A percentile compares a stretch with the other conserved stretches of the same genome.
These are phyloP conservation scores for Chrysopogon serrulatus DNA, from an alignment of 176 grass and related monocot genomes.

Conservation along the genomic window DNA sequence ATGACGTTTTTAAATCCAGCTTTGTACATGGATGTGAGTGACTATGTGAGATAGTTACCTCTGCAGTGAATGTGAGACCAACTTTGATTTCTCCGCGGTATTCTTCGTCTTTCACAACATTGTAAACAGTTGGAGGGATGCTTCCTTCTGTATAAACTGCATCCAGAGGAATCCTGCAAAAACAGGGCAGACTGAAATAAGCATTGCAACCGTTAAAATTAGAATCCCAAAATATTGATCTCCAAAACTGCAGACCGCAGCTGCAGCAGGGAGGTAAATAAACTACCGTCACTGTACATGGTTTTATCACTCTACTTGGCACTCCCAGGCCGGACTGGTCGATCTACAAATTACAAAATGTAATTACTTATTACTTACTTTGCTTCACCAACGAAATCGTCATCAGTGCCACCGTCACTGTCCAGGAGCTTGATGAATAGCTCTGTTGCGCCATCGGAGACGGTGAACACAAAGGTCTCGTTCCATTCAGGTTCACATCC, in stretches of 20 bases:
- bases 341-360: too few species aligned
- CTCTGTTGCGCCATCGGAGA: conserved; percentile 40
- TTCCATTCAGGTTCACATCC: too few species aligned
- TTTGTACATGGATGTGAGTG: too few species aligned
- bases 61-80: conserved; percentile 55
- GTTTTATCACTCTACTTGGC: too few species aligned
- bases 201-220: too few species aligned
- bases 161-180: conserved; percentile 52
- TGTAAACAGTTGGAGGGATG: conserved; percentile 53
- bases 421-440: conserved; percentile 73
- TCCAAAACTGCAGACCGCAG: too few species aligned
- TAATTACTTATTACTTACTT: conserved; percentile 33
- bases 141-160: conserved; percentile 45
- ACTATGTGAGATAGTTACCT: conserved; percentile 21
- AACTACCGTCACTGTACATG: too few species aligned
- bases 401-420: conserved; percentile 47
- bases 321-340: too few species aligned
- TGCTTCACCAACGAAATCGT: conserved; percentile 74
- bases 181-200: neutral
- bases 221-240: too few species aligned
- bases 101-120: conserved; percentile 71
- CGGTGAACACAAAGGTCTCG: conserved; percentile 67
- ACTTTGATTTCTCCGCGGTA: conserved; percentile 80
- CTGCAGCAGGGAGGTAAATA: too few species aligned
- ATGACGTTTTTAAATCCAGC: neutral